Conservation (phyloP, 345 rosid species). For the Eucalyptus microcorys region DNA sequence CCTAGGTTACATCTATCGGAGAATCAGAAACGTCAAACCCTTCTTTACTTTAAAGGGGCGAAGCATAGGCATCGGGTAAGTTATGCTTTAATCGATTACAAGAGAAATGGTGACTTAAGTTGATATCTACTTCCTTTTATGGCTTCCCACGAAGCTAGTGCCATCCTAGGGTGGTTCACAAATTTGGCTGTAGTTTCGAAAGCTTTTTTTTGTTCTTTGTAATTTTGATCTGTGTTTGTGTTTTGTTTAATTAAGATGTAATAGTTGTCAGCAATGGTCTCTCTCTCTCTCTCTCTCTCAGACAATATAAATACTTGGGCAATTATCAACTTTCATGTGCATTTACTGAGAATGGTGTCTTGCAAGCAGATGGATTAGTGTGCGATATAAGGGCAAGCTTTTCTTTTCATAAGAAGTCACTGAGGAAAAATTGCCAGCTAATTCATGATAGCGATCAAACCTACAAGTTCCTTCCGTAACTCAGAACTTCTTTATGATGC, state of each 20-base stretch:
- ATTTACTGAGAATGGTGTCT: not conserved
- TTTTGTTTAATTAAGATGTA: not conserved
- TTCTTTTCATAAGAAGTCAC: not conserved
- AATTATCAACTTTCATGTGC: not conserved
- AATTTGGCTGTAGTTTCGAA: not conserved
- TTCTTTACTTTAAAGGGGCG: conserved; percentile 94
- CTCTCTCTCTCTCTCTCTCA: not conserved
- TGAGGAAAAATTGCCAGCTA: not conserved
- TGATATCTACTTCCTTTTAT: not conserved
- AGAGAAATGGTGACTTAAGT: not conserved
- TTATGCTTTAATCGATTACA: not conserved
- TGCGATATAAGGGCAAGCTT: not conserved
- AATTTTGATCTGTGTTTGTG: not conserved
- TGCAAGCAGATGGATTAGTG: not conserved
- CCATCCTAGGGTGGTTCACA: not conserved
- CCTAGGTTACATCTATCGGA: conserved; percentile 48
- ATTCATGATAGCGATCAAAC: not conserved
- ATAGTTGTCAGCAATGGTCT: not conserved
- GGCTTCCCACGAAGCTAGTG: not conserved
- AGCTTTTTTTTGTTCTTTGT: not conserved
- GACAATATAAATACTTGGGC: not conserved
- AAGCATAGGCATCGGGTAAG: conserved; percentile 85
- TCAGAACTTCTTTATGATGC: not conserved
- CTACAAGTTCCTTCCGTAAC: not conserved
- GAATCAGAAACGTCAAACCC: conserved; percentile 53